phyloP scores from a whole-genome alignment of 768 basidiomycete species.

The Lentinula sp. region DNA sequence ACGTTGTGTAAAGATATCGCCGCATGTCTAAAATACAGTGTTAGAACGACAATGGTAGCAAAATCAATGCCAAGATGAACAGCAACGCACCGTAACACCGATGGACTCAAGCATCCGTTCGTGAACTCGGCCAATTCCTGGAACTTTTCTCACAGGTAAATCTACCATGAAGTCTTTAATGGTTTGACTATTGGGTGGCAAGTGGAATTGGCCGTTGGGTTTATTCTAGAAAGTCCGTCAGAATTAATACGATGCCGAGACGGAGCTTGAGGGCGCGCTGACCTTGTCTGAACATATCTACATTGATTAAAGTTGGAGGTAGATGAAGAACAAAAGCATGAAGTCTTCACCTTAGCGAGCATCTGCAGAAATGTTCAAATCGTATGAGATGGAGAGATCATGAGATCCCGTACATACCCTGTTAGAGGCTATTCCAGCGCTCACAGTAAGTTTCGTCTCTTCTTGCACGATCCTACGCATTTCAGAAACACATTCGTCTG shows the following conservation, averaged over 20 bases:
- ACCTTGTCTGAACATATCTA: conserved; percentile 55
- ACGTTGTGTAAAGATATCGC: conserved; percentile 78
- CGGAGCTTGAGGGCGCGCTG: no score
- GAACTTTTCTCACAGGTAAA: conserved; percentile 81
- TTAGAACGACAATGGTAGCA: background rate
- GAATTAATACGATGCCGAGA: conserved; percentile 1
- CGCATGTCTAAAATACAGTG: conserved; percentile 59
- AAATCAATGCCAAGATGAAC: conserved; percentile 1
- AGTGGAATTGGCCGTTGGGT: conserved; percentile 85
- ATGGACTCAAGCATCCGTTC: conserved; percentile 84
- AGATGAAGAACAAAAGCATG: background rate
- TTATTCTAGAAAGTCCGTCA: conserved; percentile 57
- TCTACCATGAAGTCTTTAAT: conserved; percentile 76
- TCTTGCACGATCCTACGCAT: conserved; percentile 69
- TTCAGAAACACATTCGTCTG: conserved; percentile 70
- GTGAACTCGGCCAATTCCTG: conserved; percentile 86
- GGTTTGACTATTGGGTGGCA: conserved; percentile 55
- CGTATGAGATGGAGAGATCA: conserved; percentile 6
- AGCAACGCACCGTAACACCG: conserved; percentile 63
- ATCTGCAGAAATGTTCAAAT: conserved; percentile 40
- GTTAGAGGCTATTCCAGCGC: conserved; percentile 94
- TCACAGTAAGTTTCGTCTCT: conserved; percentile 85
- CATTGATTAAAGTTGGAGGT: background rate
- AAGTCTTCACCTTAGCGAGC: conserved; percentile 73
- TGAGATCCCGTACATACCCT: conserved; percentile 51